Conservation (phyloP, 495 filamentous ascomycete genomes). For the Aspergillus avenaceus region DNA sequence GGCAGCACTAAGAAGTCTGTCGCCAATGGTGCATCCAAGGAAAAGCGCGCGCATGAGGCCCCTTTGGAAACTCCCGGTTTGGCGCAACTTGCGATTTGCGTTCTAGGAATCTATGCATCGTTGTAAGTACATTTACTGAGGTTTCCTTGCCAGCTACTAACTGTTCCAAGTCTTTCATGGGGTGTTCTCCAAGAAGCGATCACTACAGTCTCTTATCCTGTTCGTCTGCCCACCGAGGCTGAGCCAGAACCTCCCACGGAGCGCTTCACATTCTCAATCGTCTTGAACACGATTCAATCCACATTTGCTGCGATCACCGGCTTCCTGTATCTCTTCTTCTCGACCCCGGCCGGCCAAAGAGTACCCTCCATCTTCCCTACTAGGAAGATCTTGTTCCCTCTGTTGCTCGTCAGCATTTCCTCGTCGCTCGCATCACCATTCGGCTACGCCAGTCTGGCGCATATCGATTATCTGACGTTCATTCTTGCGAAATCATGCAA, state of each 20-base stretch:
- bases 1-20: conserved; percentile 13
- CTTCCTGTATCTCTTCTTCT: conserved; percentile 71
- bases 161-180: conserved; percentile 76
- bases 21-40: conserved; percentile 38
- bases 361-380: conserved; percentile 72
- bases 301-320: conserved; percentile 80
- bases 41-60: conserved; percentile 22
- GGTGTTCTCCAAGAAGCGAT: conserved; percentile 95
- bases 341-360: conserved; percentile 51
- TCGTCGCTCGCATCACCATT: conserved; percentile 88
- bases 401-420: conserved; percentile 81
- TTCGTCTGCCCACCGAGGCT: conserved; percentile 31
- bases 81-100: conserved; percentile 76
- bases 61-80: conserved; percentile 46
- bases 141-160: background rate
- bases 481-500: conserved; percentile 98
- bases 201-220: conserved; percentile 81
- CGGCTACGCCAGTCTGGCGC: conserved; percentile 85
- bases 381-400: conserved; percentile 64
- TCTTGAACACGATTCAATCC: conserved; percentile 95
- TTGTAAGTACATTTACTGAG: conserved; percentile 60
- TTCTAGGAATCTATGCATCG: conserved; percentile 89
- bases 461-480: conserved; percentile 99
- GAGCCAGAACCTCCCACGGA: conserved; percentile 52
- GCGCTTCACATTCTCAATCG: conserved; percentile 86